Percentiles rank a stretch among this genome's conserved stretches.
These are phyloP conservation scores for Tricholoma flavovirens DNA, from an alignment of 768 basidiomycete genomes.

Conservation along the genomic window DNA sequence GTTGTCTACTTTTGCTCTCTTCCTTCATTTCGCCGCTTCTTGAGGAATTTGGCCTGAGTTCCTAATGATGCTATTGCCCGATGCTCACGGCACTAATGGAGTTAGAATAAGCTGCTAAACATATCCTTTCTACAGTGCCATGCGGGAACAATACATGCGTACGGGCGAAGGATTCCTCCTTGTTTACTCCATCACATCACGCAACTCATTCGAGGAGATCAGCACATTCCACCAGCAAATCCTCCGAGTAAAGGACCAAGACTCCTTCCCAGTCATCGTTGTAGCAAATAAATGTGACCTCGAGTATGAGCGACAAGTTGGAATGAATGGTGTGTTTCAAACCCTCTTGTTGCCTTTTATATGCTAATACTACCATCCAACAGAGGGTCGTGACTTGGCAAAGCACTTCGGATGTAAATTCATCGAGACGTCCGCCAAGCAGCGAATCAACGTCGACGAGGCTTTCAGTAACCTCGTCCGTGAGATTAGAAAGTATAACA, in stretches of 20 bases:
- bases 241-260: conserved; percentile 93
- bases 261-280: conserved; percentile 90
- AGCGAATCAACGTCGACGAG: conserved; percentile 95
- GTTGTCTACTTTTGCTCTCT: conserved; percentile 6
- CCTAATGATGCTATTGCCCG: background rate
- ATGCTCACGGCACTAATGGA: background rate
- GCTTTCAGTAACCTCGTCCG: conserved; percentile 91
- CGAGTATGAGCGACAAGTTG: conserved; percentile 94
- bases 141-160: conserved; percentile 99
- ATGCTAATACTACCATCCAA: background rate
- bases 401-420: conserved; percentile 93
- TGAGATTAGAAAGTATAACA: conserved; percentile 91
- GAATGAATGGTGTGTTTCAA: conserved; percentile 69
- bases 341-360: background rate
- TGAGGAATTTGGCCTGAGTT: background rate
- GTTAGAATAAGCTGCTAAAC: background rate
- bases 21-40: background rate
- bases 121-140: conserved; percentile 53
- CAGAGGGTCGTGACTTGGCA: conserved; percentile 97
- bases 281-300: conserved; percentile 98
- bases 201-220: conserved; percentile 97
- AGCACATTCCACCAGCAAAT: conserved; percentile 95
- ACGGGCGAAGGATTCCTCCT: conserved; percentile 97
- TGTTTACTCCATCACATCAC: conserved; percentile 97
- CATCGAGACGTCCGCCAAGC: conserved; percentile 95